Conservation (phyloP, 257 asterid genomes). For the Nicotiana undulata region DNA sequence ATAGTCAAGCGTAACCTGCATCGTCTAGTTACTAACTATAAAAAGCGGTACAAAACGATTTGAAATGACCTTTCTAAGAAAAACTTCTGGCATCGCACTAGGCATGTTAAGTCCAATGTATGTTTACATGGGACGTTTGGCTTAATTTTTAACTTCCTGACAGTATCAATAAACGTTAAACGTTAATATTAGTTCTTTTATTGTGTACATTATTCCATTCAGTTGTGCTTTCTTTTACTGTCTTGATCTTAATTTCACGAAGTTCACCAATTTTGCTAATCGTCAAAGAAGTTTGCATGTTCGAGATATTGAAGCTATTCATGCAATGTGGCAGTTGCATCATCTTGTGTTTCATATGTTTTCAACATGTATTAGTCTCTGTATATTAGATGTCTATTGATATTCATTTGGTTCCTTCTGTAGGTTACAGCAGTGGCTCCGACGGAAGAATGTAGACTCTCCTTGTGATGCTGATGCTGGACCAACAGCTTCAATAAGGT, state of each 20-base stretch:
- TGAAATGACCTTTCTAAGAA: background rate
- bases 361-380: background rate
- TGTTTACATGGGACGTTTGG: background rate
- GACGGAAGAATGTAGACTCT: constrained; percentile 65
- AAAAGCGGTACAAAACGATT: background rate
- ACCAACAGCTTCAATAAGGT: constrained; percentile 88
- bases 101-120: background rate
- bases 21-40: background rate
- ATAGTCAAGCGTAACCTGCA: background rate
- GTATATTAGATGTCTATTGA: background rate
- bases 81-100: background rate
- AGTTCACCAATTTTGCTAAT: background rate
- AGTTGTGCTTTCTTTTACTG: background rate
- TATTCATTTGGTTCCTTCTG: constrained; percentile 18
- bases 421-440: constrained; percentile 97
- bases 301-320: background rate
- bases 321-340: background rate
- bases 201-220: background rate
- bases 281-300: background rate
- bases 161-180: background rate
- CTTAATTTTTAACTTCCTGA: background rate
- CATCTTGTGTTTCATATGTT: constrained; percentile 3
- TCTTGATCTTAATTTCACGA: background rate
- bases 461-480: constrained; percentile 95
- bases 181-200: background rate